Base-by-base conservation (phyloP, 2,329 filamentous ascomycete species). In the Ophiostoma sp. region DNA sequence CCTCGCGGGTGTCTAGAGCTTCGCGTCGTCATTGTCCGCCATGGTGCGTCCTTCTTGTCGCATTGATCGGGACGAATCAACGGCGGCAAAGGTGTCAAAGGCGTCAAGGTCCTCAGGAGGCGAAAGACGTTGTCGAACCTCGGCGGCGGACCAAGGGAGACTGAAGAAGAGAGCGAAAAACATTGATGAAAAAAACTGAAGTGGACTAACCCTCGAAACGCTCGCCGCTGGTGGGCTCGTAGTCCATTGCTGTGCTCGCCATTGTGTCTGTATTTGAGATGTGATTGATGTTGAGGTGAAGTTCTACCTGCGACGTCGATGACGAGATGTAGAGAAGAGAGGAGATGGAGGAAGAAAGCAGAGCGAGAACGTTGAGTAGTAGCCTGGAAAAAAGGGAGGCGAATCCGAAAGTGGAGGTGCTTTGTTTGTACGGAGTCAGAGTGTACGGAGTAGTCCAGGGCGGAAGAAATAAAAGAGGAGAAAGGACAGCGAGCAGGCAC, bases 191-290 rank as follows among this genome's bases (percentile, higher is more conserved):
- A n/a, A 66, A 67, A 54, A 48, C 5, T 20, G 23, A 66, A 68
- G 69, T 39, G 65, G 23, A 76, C 83, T 75, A 81, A 90, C 88
- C 88, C 77, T 90, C 87, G 74, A 88, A 89, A 73, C 85, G 87
- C 79, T 89, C 86, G 76, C 86, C 87, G 76, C 87, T 89, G 74
- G 87, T 86, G 77, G 85, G 86, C 79, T 90, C 88, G 79, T 90
- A 90, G 77, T 90, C 88, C 88, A 90, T 90, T 74, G 87, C 85
- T 60, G 86, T 87, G 73, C 87, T 88, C 70, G 86, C 86, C 86
- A 88, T 88, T 57, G 72, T 75, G 39, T n/a, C 33, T 57, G 36
- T 35, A 39, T 39, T 17, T 10, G 27, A 20, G 57, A 57, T 71
- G 27, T 44, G 65, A 36, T 52, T 66, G 62, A 39, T 23, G 62